phyloP scores from a whole-genome alignment of 78 protist species.

The Mastigamoeba balamuthi region DNA sequence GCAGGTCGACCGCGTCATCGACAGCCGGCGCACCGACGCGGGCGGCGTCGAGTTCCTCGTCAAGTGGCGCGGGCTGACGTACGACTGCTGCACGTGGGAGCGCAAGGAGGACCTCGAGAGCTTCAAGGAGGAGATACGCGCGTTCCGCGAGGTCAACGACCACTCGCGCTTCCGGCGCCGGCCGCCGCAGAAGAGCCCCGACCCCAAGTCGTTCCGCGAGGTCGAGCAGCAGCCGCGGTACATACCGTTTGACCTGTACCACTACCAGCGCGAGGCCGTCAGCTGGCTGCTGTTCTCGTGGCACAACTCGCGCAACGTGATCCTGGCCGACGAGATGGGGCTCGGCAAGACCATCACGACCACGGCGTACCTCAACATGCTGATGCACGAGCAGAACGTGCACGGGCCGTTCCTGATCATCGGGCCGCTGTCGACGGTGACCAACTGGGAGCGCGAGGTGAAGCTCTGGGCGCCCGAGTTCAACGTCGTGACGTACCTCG shows the following conservation, averaged over 20 bases:
- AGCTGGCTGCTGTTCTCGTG: slow-evolving; percentile 56
- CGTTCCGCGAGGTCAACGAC: slow-evolving; percentile 4
- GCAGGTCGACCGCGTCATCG: slow-evolving; percentile 51
- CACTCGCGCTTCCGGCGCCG: slow-evolving; percentile 1
- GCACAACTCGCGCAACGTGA: slow-evolving; percentile 19
- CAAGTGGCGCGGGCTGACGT: slow-evolving; percentile 72
- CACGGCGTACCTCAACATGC: slow-evolving; percentile 25
- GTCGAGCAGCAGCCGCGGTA: slow-evolving; percentile 16
- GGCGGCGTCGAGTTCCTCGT: slow-evolving; percentile 42
- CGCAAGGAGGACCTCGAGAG: slow-evolving; percentile 16
- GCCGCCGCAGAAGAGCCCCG: slow-evolving; percentile 14
- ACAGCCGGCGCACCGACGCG: slow-evolving; percentile 9
- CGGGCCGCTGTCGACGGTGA: slow-evolving; percentile 71
- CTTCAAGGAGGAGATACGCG: slow-evolving; percentile 1
- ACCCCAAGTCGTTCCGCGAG: slow-evolving; percentile 1
- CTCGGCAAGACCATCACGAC: slow-evolving; percentile 44
- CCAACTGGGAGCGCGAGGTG: slow-evolving; percentile 80
- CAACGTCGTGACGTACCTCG: slow-evolving; percentile 46
- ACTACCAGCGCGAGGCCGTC: slow-evolving; percentile 84
- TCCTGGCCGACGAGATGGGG: slow-evolving; percentile 60
- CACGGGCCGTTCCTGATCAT: slow-evolving; percentile 88
- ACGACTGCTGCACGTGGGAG: slow-evolving; percentile 83
- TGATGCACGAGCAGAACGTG: slow-evolving; percentile 8
- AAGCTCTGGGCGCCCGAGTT: slow-evolving; percentile 76
- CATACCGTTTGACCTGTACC: slow-evolving; percentile 36